Evolutionary conservation across 2,329 filamentous ascomycete species (phyloP), one percentile per base, ranked within the genome.

Genomic region (Fusarium poae): DNA sequence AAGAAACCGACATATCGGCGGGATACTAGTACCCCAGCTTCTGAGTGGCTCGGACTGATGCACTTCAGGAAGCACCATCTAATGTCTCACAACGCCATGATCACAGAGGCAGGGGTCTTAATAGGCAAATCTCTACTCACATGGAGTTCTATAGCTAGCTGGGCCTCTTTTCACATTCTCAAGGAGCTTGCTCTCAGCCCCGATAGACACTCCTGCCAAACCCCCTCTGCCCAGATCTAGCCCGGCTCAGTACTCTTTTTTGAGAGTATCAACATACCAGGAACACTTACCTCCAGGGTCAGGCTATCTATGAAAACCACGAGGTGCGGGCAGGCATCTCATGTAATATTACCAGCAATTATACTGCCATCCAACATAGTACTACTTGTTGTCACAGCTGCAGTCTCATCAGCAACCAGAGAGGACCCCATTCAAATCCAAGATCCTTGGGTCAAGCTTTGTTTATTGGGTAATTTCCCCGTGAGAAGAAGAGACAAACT

Each of bases 71-170:
- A 55, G 42, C 50, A 63, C 29, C 40, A 57, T 58, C 48, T 55
- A 48, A 52, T 70, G 67, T 70, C 67, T 70, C 52, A 64, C 48
- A 64, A 67, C 63, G 51, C 58, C 63, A 60, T 50, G 30, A 48
- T 27, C 34, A 50, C 9, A 40, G 43, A 56, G 70, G 27, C 58
- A 65, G 44, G 53, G 63, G 40, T 54, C 55, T 39, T 48, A 44
- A 48, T 46, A 50, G 25, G 40, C 48, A 53, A 46, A 51, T 59
- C 16, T 53, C 42, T 25, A 10, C 42, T 48, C 35, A 30, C 34
- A 44, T 56, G 30, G 21, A 42, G 43, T 49, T 65, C 32, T 67
- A 9, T 27, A 27, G 27, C 6, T 27, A 27, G 6, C 27, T 42
- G 20, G 13, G 54, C 37, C 30, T 20, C 32, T 42, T 62, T 62